Conservation (phyloP, 805 yeast genomes). For the Jamesozyma hellenica region DNA sequence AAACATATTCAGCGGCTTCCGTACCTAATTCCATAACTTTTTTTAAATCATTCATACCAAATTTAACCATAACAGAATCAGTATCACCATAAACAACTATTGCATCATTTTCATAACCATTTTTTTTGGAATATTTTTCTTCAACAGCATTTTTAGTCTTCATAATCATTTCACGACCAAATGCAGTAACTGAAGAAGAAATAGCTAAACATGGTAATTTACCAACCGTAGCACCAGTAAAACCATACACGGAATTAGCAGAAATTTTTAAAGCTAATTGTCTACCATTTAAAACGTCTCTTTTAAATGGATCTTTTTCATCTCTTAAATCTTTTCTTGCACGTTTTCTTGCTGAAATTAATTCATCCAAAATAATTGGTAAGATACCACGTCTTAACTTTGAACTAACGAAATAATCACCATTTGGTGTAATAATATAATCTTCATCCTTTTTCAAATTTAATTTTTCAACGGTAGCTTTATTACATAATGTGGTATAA, state of each 20-base stretch:
- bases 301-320: conserved; percentile 88
- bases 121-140: conserved; percentile 62
- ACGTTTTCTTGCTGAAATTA: conserved; percentile 81
- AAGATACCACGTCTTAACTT: conserved; percentile 68
- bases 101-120: conserved; percentile 79
- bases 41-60: conserved; percentile 70
- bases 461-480: conserved; percentile 55
- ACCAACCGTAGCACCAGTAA: conserved; percentile 98
- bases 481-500: conserved; percentile 77
- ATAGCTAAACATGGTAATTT: conserved; percentile 93
- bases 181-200: conserved; percentile 90
- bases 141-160: conserved; percentile 80
- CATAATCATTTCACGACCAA: conserved; percentile 96
- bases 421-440: conserved; percentile 81
- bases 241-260: conserved; percentile 97
- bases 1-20: conserved; percentile 86
- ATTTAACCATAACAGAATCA: conserved; percentile 97
- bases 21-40: conserved; percentile 87
- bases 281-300: conserved; percentile 92
- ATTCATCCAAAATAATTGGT: conserved; percentile 85
- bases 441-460: conserved; percentile 60
- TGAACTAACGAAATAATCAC: conserved; percentile 76
- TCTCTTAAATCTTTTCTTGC: conserved; percentile 85
- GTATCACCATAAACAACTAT: conserved; percentile 96
- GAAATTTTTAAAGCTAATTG: conserved; percentile 93